Evolutionary conservation across 768 basidiomycete genomes (phyloP).

Genomic region (Trametes sanguinea): DNA sequence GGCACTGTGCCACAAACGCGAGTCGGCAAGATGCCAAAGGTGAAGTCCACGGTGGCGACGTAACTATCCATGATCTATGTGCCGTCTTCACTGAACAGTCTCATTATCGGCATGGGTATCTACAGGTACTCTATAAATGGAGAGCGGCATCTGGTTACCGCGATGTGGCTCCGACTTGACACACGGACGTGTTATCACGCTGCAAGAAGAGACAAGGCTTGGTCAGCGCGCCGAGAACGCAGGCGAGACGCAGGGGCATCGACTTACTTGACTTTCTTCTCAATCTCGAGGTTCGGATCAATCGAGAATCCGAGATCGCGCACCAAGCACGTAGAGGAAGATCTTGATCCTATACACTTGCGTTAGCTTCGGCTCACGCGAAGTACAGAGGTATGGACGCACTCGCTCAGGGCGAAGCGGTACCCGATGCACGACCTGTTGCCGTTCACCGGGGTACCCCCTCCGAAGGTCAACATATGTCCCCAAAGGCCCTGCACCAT

Average conservation of each 20-base stretch:
- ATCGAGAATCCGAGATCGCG: conserved; percentile 57
- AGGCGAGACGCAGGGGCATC: conserved; percentile 1
- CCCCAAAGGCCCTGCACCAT: conserved; percentile 53
- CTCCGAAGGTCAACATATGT: conserved; percentile 57
- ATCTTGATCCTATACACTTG: conserved; percentile 54
- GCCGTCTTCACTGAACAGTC: background rate
- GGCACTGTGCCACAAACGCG: no score
- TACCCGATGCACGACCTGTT: conserved; percentile 64
- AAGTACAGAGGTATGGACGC: conserved; percentile 31
- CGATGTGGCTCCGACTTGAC: conserved; percentile 54
- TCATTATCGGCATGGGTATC: background rate
- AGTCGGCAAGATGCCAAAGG: no score
- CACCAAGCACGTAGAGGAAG: conserved; percentile 60
- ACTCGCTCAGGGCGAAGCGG: conserved; percentile 63
- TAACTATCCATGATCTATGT: no score
- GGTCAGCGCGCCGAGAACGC: conserved; percentile 39
- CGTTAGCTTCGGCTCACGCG: background rate
- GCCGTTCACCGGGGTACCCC: conserved; percentile 50
- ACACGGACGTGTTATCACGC: conserved; percentile 47
- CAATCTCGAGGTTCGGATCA: conserved; percentile 53
- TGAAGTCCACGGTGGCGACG: no score
- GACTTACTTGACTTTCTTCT: conserved; percentile 66
- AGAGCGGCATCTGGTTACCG: conserved; percentile 63
- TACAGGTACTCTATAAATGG: conserved; percentile 19
- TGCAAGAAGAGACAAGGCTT: no score